Conservation (phyloP, 1,284 basidiomycete species). For the Peniophora sp. region DNA sequence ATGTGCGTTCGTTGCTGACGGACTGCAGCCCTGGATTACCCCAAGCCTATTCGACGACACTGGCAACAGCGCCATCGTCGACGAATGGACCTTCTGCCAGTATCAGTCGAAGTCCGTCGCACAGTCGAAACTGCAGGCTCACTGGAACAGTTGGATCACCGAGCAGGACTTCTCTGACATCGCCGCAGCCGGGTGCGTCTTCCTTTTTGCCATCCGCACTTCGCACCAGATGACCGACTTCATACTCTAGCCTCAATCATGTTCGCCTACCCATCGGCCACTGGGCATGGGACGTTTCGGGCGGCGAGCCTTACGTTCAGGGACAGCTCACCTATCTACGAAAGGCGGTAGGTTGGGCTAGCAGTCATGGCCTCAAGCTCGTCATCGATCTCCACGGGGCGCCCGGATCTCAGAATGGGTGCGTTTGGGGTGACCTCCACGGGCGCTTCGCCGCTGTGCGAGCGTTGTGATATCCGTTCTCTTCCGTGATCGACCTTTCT, state of each 20-base stretch:
- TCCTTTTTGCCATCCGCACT: slow-evolving; percentile 12
- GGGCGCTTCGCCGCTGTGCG: too few relatives aligned
- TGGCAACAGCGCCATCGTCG: slow-evolving; percentile 58
- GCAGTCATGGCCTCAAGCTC: slow-evolving; percentile 69
- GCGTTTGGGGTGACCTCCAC: slow-evolving; percentile 1
- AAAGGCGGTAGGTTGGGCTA: slow-evolving; percentile 75
- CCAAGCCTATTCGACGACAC: slow-evolving; percentile 81
- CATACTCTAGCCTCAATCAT: slow-evolving; percentile 67
- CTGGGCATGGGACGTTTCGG: slow-evolving; percentile 83
- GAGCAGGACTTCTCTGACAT: slow-evolving; percentile 70
- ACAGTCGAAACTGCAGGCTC: slow-evolving; percentile 41
- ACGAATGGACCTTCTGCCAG: slow-evolving; percentile 83
- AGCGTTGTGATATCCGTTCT: not conserved
- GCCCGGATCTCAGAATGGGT: slow-evolving; percentile 82
- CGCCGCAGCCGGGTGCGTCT: slow-evolving; percentile 59
- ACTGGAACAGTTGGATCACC: slow-evolving; percentile 82
- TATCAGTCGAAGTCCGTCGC: slow-evolving; percentile 48
- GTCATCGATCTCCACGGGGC: slow-evolving; percentile 80
- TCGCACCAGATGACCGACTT: slow-evolving; percentile 15
- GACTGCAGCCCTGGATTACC: slow-evolving; percentile 69
- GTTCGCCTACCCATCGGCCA: slow-evolving; percentile 86
- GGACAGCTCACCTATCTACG: slow-evolving; percentile 73
- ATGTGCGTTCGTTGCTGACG: not conserved
- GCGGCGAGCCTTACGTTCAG: slow-evolving; percentile 80
- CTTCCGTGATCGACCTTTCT: not conserved